Base-by-base conservation (phyloP, 768 basidiomycete species). In the Termitomyces heimii region DNA sequence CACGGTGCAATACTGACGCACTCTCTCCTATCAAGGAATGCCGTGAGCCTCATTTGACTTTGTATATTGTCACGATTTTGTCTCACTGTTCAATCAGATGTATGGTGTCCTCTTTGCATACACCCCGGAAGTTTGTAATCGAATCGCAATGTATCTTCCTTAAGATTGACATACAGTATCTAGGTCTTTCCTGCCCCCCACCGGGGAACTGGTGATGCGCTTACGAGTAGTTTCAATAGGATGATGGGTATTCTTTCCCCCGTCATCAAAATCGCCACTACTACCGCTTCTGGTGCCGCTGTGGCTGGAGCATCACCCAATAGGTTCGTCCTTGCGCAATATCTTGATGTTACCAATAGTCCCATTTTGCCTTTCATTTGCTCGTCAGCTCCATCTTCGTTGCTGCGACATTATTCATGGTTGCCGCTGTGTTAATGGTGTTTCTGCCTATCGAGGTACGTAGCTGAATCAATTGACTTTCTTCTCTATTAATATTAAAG, bases 141-240 rank as follows among this genome's bases (percentile, higher is more conserved):
- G 4, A n/a, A 26, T 39, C 22, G 22, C 28, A 14, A 14, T 26
- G 29, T 42, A 16, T 47, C 18, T 14, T 4, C 9, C 12, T 4
- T n/a, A 28, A 4, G 32, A 16, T 28, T 47, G 34, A 6, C 28
- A 35, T 20, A 35, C 14, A 5, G 12, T 18, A 20, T 34, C 1
- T 47, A 70, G 69, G 69, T 81, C 20, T 84, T 84, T 70, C 79
- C 82, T 0, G 79, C 80, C 0, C 77, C 80, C 3, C 79, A 81
- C 60, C 75, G 82, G 35, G 82, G 82, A 3, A 82, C 81, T 0
- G 81, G 80, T 10, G 77, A 81, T 55, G 81, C 81, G 3, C 58
- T 75, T 75, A 61, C 77, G 67, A 60, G 74, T 73, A 58, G 77
- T 73, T 71, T 81, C 61, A 82, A 82, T 62, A 72, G 78, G 35